Evolutionary conservation across 345 rosid genomes (phyloP).

Genomic region (Euclidium syriacum): DNA sequence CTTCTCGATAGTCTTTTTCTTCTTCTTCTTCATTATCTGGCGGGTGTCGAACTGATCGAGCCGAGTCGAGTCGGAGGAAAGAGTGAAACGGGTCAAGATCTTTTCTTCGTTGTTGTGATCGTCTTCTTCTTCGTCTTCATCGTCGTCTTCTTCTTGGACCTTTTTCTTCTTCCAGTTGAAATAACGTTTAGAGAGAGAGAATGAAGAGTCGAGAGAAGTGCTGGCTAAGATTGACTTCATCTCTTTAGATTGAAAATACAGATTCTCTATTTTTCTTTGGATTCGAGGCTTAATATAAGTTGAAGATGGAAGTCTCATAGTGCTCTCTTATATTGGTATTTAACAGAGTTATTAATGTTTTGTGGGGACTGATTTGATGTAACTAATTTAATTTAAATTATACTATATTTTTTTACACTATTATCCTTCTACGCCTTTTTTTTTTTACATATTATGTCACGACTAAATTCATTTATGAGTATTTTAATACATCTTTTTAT

Average conservation of each 20-base stretch:
- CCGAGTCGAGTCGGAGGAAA: conserved; percentile 19
- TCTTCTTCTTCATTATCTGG: conserved; percentile 29
- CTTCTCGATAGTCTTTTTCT: conserved; percentile 40
- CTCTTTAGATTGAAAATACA: conserved; percentile 21
- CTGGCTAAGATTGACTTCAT: conserved; percentile 73
- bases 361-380: conserved; percentile 11
- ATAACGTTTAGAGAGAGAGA: conserved; percentile 88
- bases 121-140: conserved; percentile 37
- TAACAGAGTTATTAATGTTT: conserved; percentile 9
- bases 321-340: conserved; percentile 16
- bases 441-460: not conserved
- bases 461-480: not conserved
- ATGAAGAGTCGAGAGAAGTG: conserved; percentile 67
- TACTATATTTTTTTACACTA: too few relatives aligned
- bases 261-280: not conserved
- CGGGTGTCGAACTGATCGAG: conserved; percentile 1
- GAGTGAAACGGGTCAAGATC: conserved; percentile 25
- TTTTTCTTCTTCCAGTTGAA: conserved; percentile 77
- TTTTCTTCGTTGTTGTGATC: conserved; percentile 19
- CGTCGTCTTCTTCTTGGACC: conserved; percentile 49
- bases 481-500: too few relatives aligned
- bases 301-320: conserved; percentile 21
- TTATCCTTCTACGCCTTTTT: too few relatives aligned
- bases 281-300: conserved; percentile 2
- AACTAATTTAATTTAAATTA: not conserved